phyloP scores from a whole-genome alignment of 192 early-diverging fungal species.

The Gryganskiella cystojenkinii region DNA sequence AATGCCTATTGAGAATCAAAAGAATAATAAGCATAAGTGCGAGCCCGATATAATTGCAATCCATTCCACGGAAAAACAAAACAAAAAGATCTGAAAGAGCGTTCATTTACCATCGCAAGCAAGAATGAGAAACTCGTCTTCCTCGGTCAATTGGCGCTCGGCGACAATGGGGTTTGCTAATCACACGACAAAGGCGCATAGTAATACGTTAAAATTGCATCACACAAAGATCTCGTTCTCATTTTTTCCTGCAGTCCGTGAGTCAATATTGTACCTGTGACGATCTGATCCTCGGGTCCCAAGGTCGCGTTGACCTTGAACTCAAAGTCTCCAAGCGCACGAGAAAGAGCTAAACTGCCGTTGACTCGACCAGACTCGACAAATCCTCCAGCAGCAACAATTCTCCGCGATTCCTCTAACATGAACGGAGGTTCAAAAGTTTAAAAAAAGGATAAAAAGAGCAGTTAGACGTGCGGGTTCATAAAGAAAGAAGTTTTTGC shows the following conservation, averaged over 20 bases:
- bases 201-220: neutral
- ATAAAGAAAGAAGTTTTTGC: too few species aligned
- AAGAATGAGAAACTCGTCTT: constrained; percentile 94
- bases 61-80: neutral
- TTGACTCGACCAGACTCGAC: constrained; percentile 99
- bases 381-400: constrained; percentile 92
- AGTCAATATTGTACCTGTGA: too few species aligned
- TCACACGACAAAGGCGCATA: neutral
- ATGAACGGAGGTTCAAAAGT: too few species aligned
- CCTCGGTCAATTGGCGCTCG: constrained; percentile 64
- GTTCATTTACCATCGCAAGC: constrained; percentile 89
- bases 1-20: constrained; percentile 72
- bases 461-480: too few species aligned
- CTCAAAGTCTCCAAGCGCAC: constrained; percentile 98
- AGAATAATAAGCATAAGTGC: neutral
- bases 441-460: too few species aligned
- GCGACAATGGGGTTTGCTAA: constrained; percentile 86
- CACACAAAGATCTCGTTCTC: too few species aligned
- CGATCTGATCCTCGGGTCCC: constrained; percentile 89
- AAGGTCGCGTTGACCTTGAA: constrained; percentile 92
- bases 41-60: neutral
- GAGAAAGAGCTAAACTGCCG: constrained; percentile 95
- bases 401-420: constrained; percentile 82
- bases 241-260: too few species aligned
- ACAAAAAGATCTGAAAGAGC: neutral